Evolutionary conservation across 306 rosid species (phyloP), one percentile per base, ranked within the genome.

Genomic region (Vigna radiata): DNA sequence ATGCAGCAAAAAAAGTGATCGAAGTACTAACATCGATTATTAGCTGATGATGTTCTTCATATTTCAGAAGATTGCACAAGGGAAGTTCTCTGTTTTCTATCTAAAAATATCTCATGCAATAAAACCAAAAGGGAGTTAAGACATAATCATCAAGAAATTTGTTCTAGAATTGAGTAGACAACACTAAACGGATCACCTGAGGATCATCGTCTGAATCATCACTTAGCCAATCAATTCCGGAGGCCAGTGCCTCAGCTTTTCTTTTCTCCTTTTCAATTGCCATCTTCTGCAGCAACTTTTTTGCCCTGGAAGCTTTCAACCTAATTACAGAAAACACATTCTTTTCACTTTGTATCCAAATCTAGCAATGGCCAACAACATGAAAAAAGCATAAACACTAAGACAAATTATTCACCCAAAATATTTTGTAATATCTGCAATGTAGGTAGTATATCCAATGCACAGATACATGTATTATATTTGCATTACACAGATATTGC

Each of bases 181-280:
- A 47, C 61, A 66, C 8, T 58, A 49, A 65, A 72, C 25, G 47
- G 14, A 49, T 63, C 85, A 88, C 94, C 83, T 37, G 75, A 62
- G 87, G 88, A 77, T 90, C 97, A 66, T 88, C 85, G 80, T 88
- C 97, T 56, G 97, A 89, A 80, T 85, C 91, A 81, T 92, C 95
- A 80, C 91, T 85, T 73, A 76, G 74, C 95, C 91, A 88, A 69
- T 84, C 86, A 68, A 82, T 78, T 88, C 98, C 97, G 33, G 86
- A 78, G 75, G 91, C 98, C 84, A 85, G 72, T 56, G 96, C 94
- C 86, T 84, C 83, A 3, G 96, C 95, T 76, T 84, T 92, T 73
- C 59, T 81, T 81, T 86, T 90, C 83, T 90, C 97, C 83, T 84
- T 91, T 70, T 79, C 41, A 54, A 80, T 84, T 64, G 83, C 95